Evolutionary conservation across 2,329 filamentous ascomycete genomes (phyloP), one percentile per base, ranked within the genome.

Genomic region (Xylaria hypoxylon): DNA sequence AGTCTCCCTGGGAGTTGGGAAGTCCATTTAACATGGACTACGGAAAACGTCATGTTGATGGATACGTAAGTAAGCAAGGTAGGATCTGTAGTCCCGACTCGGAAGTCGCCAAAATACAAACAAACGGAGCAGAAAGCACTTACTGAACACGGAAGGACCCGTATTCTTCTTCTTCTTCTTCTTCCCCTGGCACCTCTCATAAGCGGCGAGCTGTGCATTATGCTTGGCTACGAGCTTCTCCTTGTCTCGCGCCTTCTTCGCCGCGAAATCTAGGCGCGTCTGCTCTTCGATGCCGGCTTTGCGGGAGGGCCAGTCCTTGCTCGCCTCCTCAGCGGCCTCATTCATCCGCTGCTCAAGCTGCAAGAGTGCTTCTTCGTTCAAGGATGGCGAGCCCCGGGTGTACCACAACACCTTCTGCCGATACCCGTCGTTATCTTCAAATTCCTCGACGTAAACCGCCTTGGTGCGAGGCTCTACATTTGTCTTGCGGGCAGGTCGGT

Each of bases 291-390:
- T 62, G 7, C 22, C 47, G 2, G 40, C 48, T 8, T 35, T 3
- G 15, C 13, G 59, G 11, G 26, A 31, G 1, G 7, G 5, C 47
- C 42, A 63, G 8, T 50, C 26, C 42, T 45, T 22, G 6, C 17
- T 45, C 4, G 26, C 42, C 33, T 59, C 64, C 5, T 61, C 52
- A 4, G 44, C 51, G 2, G 51, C 51, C 3, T 19, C n/a, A 10
- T 57, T 13, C 65, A 67, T 67, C 10, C 19, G 35, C 24, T 33
- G 7, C 40, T 60, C 51, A 5, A 59, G 11, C 22, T 57, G 42
- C 1, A 15, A 1, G 10, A 60, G 13, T 13, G 6, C 40, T n/a
- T n/a, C 10, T 3, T 57, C 56, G 13, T 67, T 60, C 1, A 62
- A 11, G 3, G 28, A 13, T 15, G 51, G 57, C 0, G 1, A 19